Percentiles rank a stretch among this genome's conserved stretches.
These are phyloP conservation scores for Exidia glandulosa DNA, from an alignment of 768 basidiomycete species.

Conservation along the genomic window DNA sequence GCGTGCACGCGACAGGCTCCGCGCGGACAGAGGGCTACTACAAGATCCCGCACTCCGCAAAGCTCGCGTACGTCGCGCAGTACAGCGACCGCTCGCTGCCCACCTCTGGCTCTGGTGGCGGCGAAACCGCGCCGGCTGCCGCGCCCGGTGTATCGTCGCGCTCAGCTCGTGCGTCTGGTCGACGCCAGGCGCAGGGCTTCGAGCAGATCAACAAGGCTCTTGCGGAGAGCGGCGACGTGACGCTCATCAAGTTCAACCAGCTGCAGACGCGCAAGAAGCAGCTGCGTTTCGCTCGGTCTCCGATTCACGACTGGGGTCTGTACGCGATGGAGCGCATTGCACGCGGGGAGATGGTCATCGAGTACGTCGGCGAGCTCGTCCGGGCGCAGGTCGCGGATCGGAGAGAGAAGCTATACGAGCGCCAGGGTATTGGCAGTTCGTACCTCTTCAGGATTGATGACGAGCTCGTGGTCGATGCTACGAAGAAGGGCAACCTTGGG, in stretches of 20 bases:
- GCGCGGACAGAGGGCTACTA: slow-evolving; percentile 93
- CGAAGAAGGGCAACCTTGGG: slow-evolving; percentile 98
- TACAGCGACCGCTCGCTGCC: slow-evolving; percentile 52
- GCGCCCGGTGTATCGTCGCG: slow-evolving; percentile 61
- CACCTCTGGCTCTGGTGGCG: slow-evolving; percentile 26
- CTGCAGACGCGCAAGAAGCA: slow-evolving; percentile 97
- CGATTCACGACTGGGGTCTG: slow-evolving; percentile 97
- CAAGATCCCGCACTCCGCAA: slow-evolving; percentile 86
- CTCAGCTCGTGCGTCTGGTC: slow-evolving; percentile 85
- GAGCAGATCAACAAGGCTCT: slow-evolving; percentile 86
- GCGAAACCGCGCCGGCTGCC: slow-evolving; percentile 29
- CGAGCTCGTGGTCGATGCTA: slow-evolving; percentile 95
- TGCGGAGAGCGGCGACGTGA: slow-evolving; percentile 51
- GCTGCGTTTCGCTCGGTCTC: slow-evolving; percentile 84
- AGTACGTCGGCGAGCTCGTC: slow-evolving; percentile 97
- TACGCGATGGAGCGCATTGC: slow-evolving; percentile 97
- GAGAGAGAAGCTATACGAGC: slow-evolving; percentile 92
- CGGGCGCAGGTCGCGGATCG: slow-evolving; percentile 93
- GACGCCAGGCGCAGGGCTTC: slow-evolving; percentile 81
- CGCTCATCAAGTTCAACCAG: slow-evolving; percentile 86
- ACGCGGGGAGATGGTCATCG: slow-evolving; percentile 96
- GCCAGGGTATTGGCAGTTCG: slow-evolving; percentile 94
- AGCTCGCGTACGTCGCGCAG: slow-evolving; percentile 85
- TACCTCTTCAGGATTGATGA: slow-evolving; percentile 98
- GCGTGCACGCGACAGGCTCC: slow-evolving; percentile 72